Percentiles rank a stretch among this genome's conserved stretches.
Conservation (phyloP, 2,329 filamentous ascomycete species). For the Aspergillus melleus region DNA sequence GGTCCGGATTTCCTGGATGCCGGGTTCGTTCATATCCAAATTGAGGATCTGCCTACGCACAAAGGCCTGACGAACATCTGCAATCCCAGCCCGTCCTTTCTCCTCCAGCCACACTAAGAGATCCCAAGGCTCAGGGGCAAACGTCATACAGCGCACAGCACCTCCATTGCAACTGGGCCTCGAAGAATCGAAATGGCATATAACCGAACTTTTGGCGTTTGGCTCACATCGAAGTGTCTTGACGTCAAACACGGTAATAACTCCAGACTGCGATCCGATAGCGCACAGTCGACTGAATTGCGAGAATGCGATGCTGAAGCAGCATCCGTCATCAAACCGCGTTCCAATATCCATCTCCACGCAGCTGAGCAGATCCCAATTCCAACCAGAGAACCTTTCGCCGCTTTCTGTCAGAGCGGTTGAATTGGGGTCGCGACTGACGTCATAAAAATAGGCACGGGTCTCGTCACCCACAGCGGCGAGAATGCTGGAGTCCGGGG, state of each 20-base stretch:
- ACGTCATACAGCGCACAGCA: slow-evolving; percentile 86
- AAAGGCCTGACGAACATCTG: slow-evolving; percentile 50
- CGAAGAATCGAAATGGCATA: slow-evolving; percentile 77
- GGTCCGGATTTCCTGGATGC: slow-evolving; percentile 34
- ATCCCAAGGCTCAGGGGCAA: slow-evolving; percentile 86
- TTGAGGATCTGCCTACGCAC: slow-evolving; percentile 44
- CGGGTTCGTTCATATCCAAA: slow-evolving; percentile 35
- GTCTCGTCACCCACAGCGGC: slow-evolving; percentile 86
- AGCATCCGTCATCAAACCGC: slow-evolving; percentile 43
- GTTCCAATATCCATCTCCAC: slow-evolving; percentile 44
- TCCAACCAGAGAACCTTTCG: slow-evolving; percentile 39
- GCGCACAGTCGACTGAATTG: slow-evolving; percentile 51
- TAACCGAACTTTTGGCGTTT: slow-evolving; percentile 48
- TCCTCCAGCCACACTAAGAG: slow-evolving; percentile 94
- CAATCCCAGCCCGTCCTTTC: slow-evolving; percentile 54
- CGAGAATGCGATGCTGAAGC: slow-evolving; percentile 52
- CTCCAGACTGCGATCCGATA: slow-evolving; percentile 51
- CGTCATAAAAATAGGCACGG: slow-evolving; percentile 77
- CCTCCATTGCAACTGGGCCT: slow-evolving; percentile 69
- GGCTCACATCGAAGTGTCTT: slow-evolving; percentile 26
- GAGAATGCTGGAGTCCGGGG: slow-evolving; percentile 78
- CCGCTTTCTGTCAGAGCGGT: slow-evolving; percentile 29
- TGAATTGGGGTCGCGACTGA: slow-evolving; percentile 31
- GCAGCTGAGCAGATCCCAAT: slow-evolving; percentile 41
- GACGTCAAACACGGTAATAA: slow-evolving; percentile 49